Evolutionary conservation across 305 asterid species (phyloP).

Genomic region (Nicotiana rustica): DNA sequence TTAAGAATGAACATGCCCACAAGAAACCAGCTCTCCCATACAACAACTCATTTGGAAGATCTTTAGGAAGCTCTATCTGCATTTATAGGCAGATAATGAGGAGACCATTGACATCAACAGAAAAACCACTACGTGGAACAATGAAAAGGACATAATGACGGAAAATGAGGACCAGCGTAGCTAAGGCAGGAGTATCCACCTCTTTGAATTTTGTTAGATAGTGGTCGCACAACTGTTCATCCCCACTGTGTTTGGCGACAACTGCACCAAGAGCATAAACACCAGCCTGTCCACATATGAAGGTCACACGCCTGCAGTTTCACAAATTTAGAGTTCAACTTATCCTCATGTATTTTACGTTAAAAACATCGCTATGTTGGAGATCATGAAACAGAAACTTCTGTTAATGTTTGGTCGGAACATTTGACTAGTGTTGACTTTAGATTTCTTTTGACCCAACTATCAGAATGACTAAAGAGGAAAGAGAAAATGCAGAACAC

Average conservation of each 20-base stretch:
- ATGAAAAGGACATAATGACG: constrained; percentile 7
- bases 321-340: constrained; percentile 20
- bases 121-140: background rate
- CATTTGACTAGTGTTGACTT: background rate
- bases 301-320: constrained; percentile 68
- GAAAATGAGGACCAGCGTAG: background rate
- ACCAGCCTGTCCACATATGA: constrained; percentile 80
- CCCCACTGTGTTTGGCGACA: constrained; percentile 64
- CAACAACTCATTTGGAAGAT: constrained; percentile 72
- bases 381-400: constrained; percentile 8
- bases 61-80: constrained; percentile 71
- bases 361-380: background rate
- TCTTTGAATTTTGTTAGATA: constrained; percentile 62
- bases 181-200: constrained; percentile 44
- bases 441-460: background rate
- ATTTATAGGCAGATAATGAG: background rate
- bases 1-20: constrained; percentile 82
- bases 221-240: constrained; percentile 57
- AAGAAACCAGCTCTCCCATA: constrained; percentile 84
- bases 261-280: constrained; percentile 88
- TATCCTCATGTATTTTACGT: background rate
- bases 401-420: background rate
- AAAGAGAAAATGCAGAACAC: background rate
- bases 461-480: background rate
- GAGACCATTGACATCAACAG: background rate